Evolutionary conservation across 1,284 basidiomycete species (phyloP).

Genomic region (Coriolopsis trogii): DNA sequence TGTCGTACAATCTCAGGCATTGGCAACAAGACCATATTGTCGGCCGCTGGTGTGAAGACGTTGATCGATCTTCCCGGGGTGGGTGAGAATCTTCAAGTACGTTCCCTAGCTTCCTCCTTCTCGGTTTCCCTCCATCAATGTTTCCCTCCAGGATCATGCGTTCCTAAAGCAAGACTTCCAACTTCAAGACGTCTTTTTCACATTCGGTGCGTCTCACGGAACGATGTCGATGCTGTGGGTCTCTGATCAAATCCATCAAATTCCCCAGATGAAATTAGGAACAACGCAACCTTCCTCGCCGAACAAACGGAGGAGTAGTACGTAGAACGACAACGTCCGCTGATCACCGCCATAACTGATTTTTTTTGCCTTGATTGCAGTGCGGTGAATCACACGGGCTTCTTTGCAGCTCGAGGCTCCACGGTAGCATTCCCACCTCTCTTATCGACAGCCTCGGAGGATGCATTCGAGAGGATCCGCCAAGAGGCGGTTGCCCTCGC

Average conservation of each 20-base stretch:
- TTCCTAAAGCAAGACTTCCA: slow-evolving; percentile 14
- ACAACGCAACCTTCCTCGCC: slow-evolving; percentile 8
- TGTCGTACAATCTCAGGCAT: too few species aligned
- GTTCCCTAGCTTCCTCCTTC: not conserved
- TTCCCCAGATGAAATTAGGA: slow-evolving; percentile 6
- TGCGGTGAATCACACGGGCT: too few species aligned
- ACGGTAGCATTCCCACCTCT: too few species aligned
- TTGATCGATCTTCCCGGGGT: slow-evolving; percentile 26
- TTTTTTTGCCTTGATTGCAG: too few species aligned
- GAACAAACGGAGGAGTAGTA: slow-evolving; percentile 11
- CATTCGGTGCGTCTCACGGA: slow-evolving; percentile 11
- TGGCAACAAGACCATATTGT: slow-evolving; percentile 22
- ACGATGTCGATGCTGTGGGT: too few species aligned
- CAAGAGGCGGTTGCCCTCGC: too few species aligned
- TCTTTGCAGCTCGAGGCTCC: too few species aligned
- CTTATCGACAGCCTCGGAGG: too few species aligned
- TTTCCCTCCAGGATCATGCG: slow-evolving; percentile 12
- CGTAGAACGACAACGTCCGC: not conserved
- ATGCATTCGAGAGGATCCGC: too few species aligned
- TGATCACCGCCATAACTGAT: not conserved
- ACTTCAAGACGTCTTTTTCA: not conserved
- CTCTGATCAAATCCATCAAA: too few species aligned
- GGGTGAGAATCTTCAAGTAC: slow-evolving; percentile 22
- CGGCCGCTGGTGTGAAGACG: slow-evolving; percentile 13
- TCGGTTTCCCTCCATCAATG: too few species aligned